Conservation (phyloP, 495 filamentous ascomycete species). For the Evernia prunastri region DNA sequence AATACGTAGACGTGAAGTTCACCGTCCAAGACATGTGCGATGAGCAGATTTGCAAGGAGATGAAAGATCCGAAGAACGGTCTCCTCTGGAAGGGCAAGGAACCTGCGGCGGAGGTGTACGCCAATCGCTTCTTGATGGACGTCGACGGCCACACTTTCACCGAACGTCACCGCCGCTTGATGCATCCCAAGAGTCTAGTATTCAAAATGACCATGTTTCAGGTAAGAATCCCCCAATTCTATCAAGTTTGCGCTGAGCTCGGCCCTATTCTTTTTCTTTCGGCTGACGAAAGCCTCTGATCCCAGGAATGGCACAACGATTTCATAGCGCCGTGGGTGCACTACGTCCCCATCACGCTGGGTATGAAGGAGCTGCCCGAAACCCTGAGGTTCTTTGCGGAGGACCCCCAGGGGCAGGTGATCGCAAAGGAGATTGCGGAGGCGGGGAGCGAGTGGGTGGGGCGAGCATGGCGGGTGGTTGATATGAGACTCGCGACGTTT, state of each 20-base stretch:
- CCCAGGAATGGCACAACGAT: neutral
- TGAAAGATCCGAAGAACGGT: neutral
- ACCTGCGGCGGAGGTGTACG: neutral
- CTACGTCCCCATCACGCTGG: neutral
- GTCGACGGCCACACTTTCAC: neutral
- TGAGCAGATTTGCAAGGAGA: neutral
- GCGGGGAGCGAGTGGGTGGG: neutral
- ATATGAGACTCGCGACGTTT: neutral
- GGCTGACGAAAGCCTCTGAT: too few species aligned
- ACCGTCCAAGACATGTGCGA: neutral
- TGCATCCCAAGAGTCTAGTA: neutral
- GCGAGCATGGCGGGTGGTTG: neutral
- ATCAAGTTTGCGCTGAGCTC: too few species aligned
- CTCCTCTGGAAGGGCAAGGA: neutral
- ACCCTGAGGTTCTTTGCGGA: neutral
- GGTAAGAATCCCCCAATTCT: too few species aligned
- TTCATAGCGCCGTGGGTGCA: neutral
- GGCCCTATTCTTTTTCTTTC: too few species aligned
- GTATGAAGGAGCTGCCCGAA: neutral
- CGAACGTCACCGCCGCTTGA: neutral
- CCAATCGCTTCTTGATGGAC: neutral
- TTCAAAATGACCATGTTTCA: conserved; percentile 1
- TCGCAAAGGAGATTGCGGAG: neutral
- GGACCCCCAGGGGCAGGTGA: neutral
- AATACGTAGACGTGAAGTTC: neutral